Evolutionary conservation across 768 basidiomycete genomes (phyloP), one percentile per base, ranked within the genome.

Genomic region (Tricholoma saponaceum): DNA sequence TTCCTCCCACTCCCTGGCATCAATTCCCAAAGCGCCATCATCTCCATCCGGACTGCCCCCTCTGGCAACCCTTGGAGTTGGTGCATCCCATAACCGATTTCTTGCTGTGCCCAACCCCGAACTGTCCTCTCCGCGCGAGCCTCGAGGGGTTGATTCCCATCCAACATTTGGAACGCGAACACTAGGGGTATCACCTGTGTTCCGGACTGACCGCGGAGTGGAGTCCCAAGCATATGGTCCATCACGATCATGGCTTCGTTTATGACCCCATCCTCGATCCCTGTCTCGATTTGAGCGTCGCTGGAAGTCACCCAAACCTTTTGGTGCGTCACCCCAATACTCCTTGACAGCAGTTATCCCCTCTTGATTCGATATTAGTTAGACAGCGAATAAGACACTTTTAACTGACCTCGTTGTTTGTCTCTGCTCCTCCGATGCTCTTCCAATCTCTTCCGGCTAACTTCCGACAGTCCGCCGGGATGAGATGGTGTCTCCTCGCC

Each of bases 1-100:
- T 65, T 98, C 96, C 70, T 98, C 97, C 97, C 96, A 99, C 66
- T 97, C 96, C 51, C 90, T 79, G 44, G 82, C 79, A 67, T 95
- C 90, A 26, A 95, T 70, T 7, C 82, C 84, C 18, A 83, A 71
- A 13, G 81, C 80, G 23, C 74, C 81, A 52, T 83, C 86, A 30
- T 86, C 87, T 49, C 78, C 84, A 47, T 90, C 89, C 5, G 86
- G 85, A 60, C 88, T 90, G 0, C 77, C 82, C 3, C 82, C 86
- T 63, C 90, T 76, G 1, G 80, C 78, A 47, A 76, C 78, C 47
- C 89, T 79, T 4, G 92, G 92, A 0, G 92, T 94, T 1, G 90
- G 90, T 6, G 92, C 90, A 73, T 94, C 92, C 92, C 92, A 93
- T 18, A 75, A 68, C 37, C 78, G 74, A 59, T 79, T 74, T 58